Percentiles rank a stretch among this genome's conserved stretches.
These are phyloP conservation scores for Penicillium malachiteum DNA, from an alignment of 495 filamentous ascomycete genomes.

Conservation along the genomic window DNA sequence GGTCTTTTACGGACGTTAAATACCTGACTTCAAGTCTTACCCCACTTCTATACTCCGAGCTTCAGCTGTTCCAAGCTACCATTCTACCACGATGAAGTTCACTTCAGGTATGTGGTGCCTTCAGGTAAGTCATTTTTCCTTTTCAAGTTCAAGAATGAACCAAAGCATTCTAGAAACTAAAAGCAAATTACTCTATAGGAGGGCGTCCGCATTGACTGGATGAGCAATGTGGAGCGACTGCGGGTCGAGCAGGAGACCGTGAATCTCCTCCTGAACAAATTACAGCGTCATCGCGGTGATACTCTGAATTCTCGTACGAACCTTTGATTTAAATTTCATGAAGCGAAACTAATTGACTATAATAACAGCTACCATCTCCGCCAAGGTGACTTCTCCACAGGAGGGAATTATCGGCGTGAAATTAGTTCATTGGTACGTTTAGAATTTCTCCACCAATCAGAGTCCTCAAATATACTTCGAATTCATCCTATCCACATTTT, in stretches of 20 bases:
- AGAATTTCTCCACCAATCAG: conserved; percentile 14
- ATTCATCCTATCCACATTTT: neutral
- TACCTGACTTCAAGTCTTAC: neutral
- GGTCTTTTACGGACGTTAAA: neutral
- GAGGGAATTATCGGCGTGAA: conserved; percentile 64
- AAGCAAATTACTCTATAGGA: neutral
- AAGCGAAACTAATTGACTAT: neutral
- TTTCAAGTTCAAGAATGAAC: conserved; percentile 3
- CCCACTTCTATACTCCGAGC: neutral
- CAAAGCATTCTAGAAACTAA: neutral
- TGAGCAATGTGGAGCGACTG: conserved; percentile 47
- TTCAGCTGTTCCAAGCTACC: neutral
- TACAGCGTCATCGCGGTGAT: conserved; percentile 51
- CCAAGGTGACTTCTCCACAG: conserved; percentile 48
- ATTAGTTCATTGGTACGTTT: conserved; percentile 58
- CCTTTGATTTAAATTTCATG: neutral
- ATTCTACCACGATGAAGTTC: conserved; percentile 41
- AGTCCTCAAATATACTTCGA: neutral
- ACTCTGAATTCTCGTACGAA: conserved; percentile 56
- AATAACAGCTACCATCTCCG: conserved; percentile 27
- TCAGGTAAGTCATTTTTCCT: conserved; percentile 22
- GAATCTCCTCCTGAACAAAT: conserved; percentile 42
- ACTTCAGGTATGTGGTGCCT: conserved; percentile 47
- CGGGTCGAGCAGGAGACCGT: conserved; percentile 34
- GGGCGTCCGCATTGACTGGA: conserved; percentile 39